Evolutionary conservation across 2,329 filamentous ascomycete species (phyloP).

Genomic region (Mollisiaceae sp.): DNA sequence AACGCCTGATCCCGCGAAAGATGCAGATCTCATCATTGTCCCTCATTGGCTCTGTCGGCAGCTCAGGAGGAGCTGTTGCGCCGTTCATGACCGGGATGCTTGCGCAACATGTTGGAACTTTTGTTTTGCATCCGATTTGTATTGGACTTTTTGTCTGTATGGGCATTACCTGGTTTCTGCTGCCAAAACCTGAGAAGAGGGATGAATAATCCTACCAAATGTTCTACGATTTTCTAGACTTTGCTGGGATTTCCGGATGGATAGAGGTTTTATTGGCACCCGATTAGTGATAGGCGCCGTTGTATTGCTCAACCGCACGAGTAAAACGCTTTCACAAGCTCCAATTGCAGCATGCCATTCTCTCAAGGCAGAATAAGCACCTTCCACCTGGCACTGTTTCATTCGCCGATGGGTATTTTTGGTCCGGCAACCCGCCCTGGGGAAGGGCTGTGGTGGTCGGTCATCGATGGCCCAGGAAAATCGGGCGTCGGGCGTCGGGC

Average conservation of each 20-base stretch:
- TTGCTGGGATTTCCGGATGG: background rate
- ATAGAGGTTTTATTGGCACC: background rate
- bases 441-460: too few species aligned
- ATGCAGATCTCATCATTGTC: constrained; percentile 66
- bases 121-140: constrained; percentile 45
- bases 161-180: constrained; percentile 26
- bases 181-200: constrained; percentile 27
- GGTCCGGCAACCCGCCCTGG: too few species aligned
- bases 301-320: too few species aligned
- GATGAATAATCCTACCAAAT: constrained; percentile 10
- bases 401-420: too few species aligned
- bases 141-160: constrained; percentile 30
- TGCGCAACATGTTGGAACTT: constrained; percentile 50
- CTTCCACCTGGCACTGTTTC: too few species aligned
- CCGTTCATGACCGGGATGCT: constrained; percentile 52
- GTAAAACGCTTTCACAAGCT: too few species aligned
- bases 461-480: too few species aligned
- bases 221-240: background rate
- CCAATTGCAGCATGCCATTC: too few species aligned
- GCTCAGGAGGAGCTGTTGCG: constrained; percentile 71
- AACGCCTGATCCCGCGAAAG: constrained; percentile 59
- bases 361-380: too few species aligned
- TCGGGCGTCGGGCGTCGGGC: too few species aligned
- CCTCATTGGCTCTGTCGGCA: constrained; percentile 70
- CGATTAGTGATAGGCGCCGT: too few species aligned